Base-by-base conservation (phyloP, 129 eudicot species). In the Flaveria linearis region DNA sequence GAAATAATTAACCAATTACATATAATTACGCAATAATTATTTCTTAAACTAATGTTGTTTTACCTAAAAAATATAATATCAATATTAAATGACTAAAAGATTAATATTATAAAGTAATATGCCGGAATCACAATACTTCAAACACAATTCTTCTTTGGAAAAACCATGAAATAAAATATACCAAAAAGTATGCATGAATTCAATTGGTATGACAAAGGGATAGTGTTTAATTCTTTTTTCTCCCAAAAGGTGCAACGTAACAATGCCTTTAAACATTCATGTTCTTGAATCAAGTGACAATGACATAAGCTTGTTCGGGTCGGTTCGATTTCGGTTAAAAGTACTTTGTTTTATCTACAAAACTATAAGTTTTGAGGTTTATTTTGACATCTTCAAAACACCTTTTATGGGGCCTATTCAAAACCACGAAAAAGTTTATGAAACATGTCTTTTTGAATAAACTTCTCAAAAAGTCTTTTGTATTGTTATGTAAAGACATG, bases 241-340 rank as follows among this genome's bases (percentile, higher is more conserved):
- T 41, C 62, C 74, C 56, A 66, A 76, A 76, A 76, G 74, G 66
- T 50, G 73, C 25, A 65, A 66, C 63, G 23, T 50, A 52, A 46
- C 25, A 80, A 42, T 43, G 43, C 74, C 83, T 80, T 80, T 65
- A 73, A 56, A 53, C 78, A 80, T 73, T 68, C 60, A 80, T 80
- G 83, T 66, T 73, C 79, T 80, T 66, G 74, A 60, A 80, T 80
- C 55, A 14, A 73, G 63, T 52, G 63, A 73, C 79, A 80, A 80
- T 74, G 83, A 80, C 83, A 65, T 72, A 65, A 43, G 79, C 53
- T 80, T 45, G 42, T 80, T 71, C 23, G 56, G 53, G 61, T 14
- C 63, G 75, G 83, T 67, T 80, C 7, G 53, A 18, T 80, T 73
- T 36, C 47, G 57, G 78, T 64, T 74, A 79, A 72, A 79, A 76